Base-by-base conservation (phyloP, 257 asterid genomes). In the Capsicum chinense region DNA sequence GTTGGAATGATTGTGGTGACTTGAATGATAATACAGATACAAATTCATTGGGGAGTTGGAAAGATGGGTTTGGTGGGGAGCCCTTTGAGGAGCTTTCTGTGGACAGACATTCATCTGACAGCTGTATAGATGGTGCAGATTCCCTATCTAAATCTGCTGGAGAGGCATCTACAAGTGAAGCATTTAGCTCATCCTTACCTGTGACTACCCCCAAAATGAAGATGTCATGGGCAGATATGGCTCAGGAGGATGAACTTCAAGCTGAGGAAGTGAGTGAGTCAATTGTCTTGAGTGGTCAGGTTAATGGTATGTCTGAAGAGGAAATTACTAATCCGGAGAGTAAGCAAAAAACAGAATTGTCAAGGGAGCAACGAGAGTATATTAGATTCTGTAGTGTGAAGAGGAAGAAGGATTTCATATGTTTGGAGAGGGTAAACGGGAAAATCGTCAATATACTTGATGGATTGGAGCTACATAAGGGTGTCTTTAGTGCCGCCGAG, bases 181-280 rank as follows among this genome's bases (percentile, higher is more conserved):
- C 87, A 64, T 48, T 80, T 42, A 80, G 87, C 83, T 83, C 91
- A 69, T 83, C 92, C 11, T 79, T 85, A 56, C 87, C 87, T 14
- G 48, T 59, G 80, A 89, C 86, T 63, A 85, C 83, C 86, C 89
- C 93, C 8, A 71, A 12, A 35, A 70, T 78, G 86, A 92, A 91
- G 85, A 90, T 89, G 90, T 95, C 99, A 39, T 95, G 99, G 99
- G 99, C 99, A 15, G 99, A 96, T 88, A 96, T 96, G 97, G 94
- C 98, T 83, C 90, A 86, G 84, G 97, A 94, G 86, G 98, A 94
- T 85, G 99, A 94, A 89, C 91, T 93, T 85, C 92, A 86, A 80
- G 87, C 21, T 4, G 90, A 85, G 81, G 88, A 86, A 47, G 86
- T 85, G 83, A 86, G 15, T 16, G 87, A 82, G 79, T 86, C 81